phyloP scores from a whole-genome alignment of 768 basidiomycete species.

The Favolaschia claudopus region DNA sequence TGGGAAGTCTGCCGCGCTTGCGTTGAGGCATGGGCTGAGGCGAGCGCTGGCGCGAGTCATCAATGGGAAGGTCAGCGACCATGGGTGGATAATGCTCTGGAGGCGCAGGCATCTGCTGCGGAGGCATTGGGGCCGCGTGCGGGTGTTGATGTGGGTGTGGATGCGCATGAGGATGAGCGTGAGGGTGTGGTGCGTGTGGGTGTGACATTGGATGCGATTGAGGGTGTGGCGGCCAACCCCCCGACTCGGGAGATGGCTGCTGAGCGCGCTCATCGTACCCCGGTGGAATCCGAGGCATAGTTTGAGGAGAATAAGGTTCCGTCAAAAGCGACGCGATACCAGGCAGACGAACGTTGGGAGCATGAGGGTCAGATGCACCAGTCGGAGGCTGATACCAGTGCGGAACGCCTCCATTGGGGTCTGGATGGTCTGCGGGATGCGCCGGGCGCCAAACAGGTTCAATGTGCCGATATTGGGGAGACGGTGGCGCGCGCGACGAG shows the following conservation, averaged over 20 bases:
- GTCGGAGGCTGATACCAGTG: no score
- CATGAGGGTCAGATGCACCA: no score
- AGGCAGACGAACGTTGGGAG: slow-evolving; percentile 23
- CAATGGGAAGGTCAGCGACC: slow-evolving; percentile 32
- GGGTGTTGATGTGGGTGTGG: not conserved
- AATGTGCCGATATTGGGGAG: no score
- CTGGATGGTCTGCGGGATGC: no score
- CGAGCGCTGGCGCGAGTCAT: slow-evolving; percentile 61
- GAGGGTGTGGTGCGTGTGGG: no score
- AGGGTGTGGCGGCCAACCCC: slow-evolving; percentile 1
- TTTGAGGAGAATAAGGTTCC: slow-evolving; percentile 18
- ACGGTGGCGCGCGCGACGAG: no score
- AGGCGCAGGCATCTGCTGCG: not conserved
- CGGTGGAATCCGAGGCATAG: slow-evolving; percentile 5
- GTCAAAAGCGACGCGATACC: slow-evolving; percentile 21
- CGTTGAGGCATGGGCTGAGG: slow-evolving; percentile 67
- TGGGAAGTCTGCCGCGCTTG: slow-evolving; percentile 87
- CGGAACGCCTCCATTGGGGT: no score
- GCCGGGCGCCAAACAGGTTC: no score
- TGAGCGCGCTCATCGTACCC: slow-evolving; percentile 2
- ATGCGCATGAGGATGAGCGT: no score
- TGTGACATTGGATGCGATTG: no score
- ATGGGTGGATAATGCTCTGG: slow-evolving; percentile 22
- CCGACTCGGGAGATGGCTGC: no score
- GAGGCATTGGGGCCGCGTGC: not conserved